Base-by-base conservation (phyloP, 2,329 filamentous ascomycete species). In the Knoxdaviesia capensis region DNA sequence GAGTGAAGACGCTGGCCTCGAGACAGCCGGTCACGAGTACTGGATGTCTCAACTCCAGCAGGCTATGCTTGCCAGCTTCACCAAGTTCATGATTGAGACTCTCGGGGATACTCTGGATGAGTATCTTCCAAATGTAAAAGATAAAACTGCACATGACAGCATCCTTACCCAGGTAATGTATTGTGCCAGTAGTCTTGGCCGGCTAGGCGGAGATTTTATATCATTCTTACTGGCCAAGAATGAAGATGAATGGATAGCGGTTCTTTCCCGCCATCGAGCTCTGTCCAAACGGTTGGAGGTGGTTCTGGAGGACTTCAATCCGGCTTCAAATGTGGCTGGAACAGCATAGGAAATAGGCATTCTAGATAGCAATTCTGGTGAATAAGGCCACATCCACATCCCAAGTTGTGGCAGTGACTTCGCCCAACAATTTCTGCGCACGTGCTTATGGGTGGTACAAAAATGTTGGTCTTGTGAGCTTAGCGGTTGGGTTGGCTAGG, bases 91-190 rank as follows among this genome's bases (percentile, higher is more conserved):
- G 1, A 75, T 92, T 10, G 74, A 81, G 38, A 74, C 93, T 61
- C 66, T 98, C 29, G 76, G 81, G 35, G 76, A 82, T 42, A 90
- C 83, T 0, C 61, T 94, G 39, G 69, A 71, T 42, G 59, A 62
- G 9, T 94, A 94, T 56, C 65, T 96, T 2, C 83, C 86, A 0
- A 84, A 81, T 40, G 74, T 96, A 4, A 74, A 71, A 48, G 87
- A 94, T 52, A 77, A 78, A 47, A 72, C 79, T 29, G 79, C 82
- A 0, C 67, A 86, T 32, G 88, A 96, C 54, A 93, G 85, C 53
- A 68, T 96, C 43, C 62, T 94, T 34, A 96, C 87, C 0, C 88
- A 96, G 56, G 82, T 94, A 0, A 63, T 96, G 6, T 96, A 94
- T 59, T 93, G 86, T 51, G 87, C 88, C 1, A 83, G 85, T 38